phyloP scores from a whole-genome alignment of 495 filamentous ascomycete genomes.

The Penicillium psychrofluorescens region DNA sequence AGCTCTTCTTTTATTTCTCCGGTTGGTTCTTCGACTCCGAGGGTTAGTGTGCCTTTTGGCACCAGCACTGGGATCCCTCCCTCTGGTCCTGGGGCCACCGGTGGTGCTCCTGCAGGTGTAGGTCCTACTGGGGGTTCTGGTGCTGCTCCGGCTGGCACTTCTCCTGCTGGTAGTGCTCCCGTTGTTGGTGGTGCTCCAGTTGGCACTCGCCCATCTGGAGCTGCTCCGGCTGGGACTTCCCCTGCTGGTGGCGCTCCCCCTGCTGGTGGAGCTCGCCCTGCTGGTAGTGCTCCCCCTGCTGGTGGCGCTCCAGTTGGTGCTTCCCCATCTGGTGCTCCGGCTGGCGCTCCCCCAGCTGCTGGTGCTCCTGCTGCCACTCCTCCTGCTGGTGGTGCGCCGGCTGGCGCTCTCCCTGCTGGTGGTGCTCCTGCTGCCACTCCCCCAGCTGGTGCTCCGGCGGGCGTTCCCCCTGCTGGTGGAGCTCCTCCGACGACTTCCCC shows the following conservation, averaged over 20 bases:
- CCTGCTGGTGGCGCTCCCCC: constrained; percentile 8
- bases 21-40: too few relatives aligned
- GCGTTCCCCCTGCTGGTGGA: too few relatives aligned
- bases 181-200: too few relatives aligned
- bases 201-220: too few relatives aligned
- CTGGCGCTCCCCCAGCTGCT: too few relatives aligned
- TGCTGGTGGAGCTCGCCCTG: background rate
- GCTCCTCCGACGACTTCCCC: background rate
- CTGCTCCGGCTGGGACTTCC: background rate
- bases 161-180: too few relatives aligned
- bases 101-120: constrained; percentile 5
- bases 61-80: constrained; percentile 12
- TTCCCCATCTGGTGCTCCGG: background rate
- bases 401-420: constrained; percentile 3
- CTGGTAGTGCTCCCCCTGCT: constrained; percentile 2
- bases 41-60: constrained; percentile 2
- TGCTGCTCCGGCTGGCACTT: constrained; percentile 1
- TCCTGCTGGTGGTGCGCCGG: constrained; percentile 9
- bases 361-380: background rate
- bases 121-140: constrained; percentile 3
- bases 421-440: background rate
- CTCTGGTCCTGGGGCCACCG: constrained; percentile 3
- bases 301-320: background rate
- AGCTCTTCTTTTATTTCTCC: constrained; percentile 3
- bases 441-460: too few relatives aligned